Percentiles rank a stretch among this genome's conserved stretches.
Evolutionary conservation across 768 basidiomycete genomes (phyloP).

Genomic region (Ramaria rubella): DNA sequence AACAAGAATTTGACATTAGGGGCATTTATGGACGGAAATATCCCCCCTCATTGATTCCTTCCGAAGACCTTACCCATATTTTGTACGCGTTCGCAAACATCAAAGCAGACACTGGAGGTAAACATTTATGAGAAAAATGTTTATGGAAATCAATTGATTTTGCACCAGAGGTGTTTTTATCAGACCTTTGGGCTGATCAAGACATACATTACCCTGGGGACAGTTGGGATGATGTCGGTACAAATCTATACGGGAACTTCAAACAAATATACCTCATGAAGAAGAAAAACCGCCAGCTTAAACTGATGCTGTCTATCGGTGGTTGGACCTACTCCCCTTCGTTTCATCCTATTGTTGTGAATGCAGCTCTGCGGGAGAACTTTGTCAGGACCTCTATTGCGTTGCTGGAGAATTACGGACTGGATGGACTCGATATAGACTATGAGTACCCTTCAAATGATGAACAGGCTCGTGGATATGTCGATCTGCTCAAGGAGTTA

Average conservation of each 20-base stretch:
- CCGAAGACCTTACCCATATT: slow-evolving; percentile 81
- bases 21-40: slow-evolving; percentile 94
- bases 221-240: slow-evolving; percentile 87
- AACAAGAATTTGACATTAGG: slow-evolving; percentile 35
- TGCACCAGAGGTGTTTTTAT: slow-evolving; percentile 62
- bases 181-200: slow-evolving; percentile 92
- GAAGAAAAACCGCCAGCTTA: slow-evolving; percentile 74
- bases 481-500: slow-evolving; percentile 71
- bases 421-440: slow-evolving; percentile 89
- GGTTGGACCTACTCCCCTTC: slow-evolving; percentile 92
- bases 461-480: slow-evolving; percentile 75
- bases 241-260: slow-evolving; percentile 92
- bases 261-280: slow-evolving; percentile 91
- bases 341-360: slow-evolving; percentile 77
- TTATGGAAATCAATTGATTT: background rate
- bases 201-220: slow-evolving; percentile 96
- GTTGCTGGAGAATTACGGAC: slow-evolving; percentile 80
- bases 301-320: slow-evolving; percentile 81
- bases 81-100: slow-evolving; percentile 93
- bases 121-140: background rate
- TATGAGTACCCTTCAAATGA: slow-evolving; percentile 87
- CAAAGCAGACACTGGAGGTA: slow-evolving; percentile 60
- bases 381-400: slow-evolving; percentile 80
- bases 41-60: slow-evolving; percentile 79
- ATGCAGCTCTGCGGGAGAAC: slow-evolving; percentile 50